Conservation (phyloP, 495 filamentous ascomycete species). For the Xylaria intraflava region DNA sequence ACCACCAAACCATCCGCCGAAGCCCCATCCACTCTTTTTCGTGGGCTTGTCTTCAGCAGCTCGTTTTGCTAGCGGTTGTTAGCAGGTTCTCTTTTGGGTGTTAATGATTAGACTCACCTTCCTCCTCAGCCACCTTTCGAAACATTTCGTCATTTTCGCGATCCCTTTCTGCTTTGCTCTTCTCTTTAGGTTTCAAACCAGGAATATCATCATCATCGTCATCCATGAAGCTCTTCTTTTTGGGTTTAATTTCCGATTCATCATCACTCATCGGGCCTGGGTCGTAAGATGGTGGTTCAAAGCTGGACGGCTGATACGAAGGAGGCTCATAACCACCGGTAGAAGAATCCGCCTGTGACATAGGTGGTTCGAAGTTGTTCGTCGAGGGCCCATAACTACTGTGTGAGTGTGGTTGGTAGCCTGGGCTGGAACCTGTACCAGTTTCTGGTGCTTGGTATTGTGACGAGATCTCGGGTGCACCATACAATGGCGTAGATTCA, state of each 20-base stretch:
- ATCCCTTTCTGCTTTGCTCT: slow-evolving; percentile 52
- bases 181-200: slow-evolving; percentile 29
- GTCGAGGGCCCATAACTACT: slow-evolving; percentile 36
- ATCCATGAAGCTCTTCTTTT: slow-evolving; percentile 75
- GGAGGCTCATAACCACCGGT: slow-evolving; percentile 43
- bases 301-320: slow-evolving; percentile 43
- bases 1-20: slow-evolving; percentile 74
- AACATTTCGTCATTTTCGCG: slow-evolving; percentile 70
- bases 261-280: slow-evolving; percentile 42
- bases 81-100: slow-evolving; percentile 17
- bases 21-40: slow-evolving; percentile 75
- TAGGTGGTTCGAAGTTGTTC: slow-evolving; percentile 26
- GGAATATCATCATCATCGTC: slow-evolving; percentile 60
- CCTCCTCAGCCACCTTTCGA: slow-evolving; percentile 75
- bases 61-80: slow-evolving; percentile 22
- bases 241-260: slow-evolving; percentile 50
- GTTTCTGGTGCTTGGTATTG: slow-evolving; percentile 10
- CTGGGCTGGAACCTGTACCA: slow-evolving; percentile 5
- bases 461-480: not conserved
- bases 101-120: slow-evolving; percentile 47
- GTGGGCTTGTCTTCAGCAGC: slow-evolving; percentile 26
- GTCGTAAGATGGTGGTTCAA: slow-evolving; percentile 51
- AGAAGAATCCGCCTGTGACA: slow-evolving; percentile 23
- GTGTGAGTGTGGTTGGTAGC: slow-evolving; percentile 38
- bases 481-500: slow-evolving; percentile 5